Base-by-base conservation (phyloP, 176 grass and related monocot species). In the Ampelocalamus luodianensis region DNA sequence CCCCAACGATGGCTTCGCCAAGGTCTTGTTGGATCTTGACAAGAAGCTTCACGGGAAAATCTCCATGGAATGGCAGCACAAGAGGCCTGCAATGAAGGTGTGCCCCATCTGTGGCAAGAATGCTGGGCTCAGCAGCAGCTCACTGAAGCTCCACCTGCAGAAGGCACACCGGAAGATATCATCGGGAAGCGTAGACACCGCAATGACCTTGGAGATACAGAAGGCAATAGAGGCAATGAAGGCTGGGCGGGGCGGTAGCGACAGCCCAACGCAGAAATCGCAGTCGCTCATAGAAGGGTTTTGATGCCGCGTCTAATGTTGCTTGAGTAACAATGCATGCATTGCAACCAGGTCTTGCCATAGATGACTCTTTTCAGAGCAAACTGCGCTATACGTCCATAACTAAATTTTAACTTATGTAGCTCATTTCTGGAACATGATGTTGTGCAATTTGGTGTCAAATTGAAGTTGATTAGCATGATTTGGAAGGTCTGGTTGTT, bases 1-100 rank as follows among this genome's bases (percentile, higher is more conserved):
- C 20, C 96, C 96, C 26, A 98, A 98, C 29, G 96, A 98, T 20
- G 96, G 93, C 12, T 98, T 98, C 69, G 93, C 89, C 3, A 94
- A 91, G 60, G 94, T 89, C 71, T 82, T 98, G 70, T 18, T 92
- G 43, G 86, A 93, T 74, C 91, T 95, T 68, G 96, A 98, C 68
- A 93, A 84, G 77, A 90, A 83, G 38, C 80, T 98, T 51, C 87
- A 92, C 4, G 93, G 93, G 22, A 94, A 87, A 68, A 51, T 74
- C 32, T 95, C 96, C 43, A 98, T 95, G 96, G 91, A 90, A 44
- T 95, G 93, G 96, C 91, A 94, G 59, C 93, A 91, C 45, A 90
- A 85, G 60, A 95, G 53, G 84, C 96, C 96, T 4, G 76, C 81
- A 29, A 93, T 95, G 83, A 93, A 95, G 69, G 91, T 92, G 27